These are phyloP conservation scores for Rhizopus delemar DNA, from an alignment of 371 early-diverging fungal species.

Conservation along the genomic window DNA sequence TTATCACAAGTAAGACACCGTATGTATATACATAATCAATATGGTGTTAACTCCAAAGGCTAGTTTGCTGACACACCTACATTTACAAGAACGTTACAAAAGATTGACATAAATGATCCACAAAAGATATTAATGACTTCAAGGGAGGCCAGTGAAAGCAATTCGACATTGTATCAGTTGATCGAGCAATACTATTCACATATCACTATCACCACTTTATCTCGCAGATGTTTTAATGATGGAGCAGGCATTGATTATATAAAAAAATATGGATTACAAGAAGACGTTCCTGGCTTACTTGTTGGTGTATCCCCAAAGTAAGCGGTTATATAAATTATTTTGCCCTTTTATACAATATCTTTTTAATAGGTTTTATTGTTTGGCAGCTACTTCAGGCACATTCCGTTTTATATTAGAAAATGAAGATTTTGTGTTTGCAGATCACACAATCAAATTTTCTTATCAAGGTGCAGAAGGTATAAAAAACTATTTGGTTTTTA, in stretches of 20 bases:
- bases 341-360: background rate
- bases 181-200: conserved; percentile 51
- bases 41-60: too few species aligned
- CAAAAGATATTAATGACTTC: conserved; percentile 46
- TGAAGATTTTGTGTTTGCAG: conserved; percentile 52
- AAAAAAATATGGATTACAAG: conserved; percentile 48
- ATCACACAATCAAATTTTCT: conserved; percentile 65
- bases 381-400: conserved; percentile 55
- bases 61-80: conserved; percentile 71
- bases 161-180: conserved; percentile 46
- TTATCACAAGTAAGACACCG: conserved; percentile 57
- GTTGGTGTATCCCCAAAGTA: conserved; percentile 53
- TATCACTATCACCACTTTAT: conserved; percentile 46
- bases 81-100: conserved; percentile 64
- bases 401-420: conserved; percentile 58
- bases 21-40: background rate
- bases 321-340: background rate
- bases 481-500: background rate
- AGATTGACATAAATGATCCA: conserved; percentile 61
- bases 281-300: conserved; percentile 39
- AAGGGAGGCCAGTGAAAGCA: background rate
- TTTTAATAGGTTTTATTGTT: conserved; percentile 54
- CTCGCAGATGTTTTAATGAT: conserved; percentile 65
- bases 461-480: conserved; percentile 61
- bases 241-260: conserved; percentile 51